Percentiles rank a stretch among this genome's conserved stretches.
These are phyloP conservation scores for Penicillium sp. DNA, from an alignment of 2,329 filamentous ascomycete genomes.

Conservation along the genomic window DNA sequence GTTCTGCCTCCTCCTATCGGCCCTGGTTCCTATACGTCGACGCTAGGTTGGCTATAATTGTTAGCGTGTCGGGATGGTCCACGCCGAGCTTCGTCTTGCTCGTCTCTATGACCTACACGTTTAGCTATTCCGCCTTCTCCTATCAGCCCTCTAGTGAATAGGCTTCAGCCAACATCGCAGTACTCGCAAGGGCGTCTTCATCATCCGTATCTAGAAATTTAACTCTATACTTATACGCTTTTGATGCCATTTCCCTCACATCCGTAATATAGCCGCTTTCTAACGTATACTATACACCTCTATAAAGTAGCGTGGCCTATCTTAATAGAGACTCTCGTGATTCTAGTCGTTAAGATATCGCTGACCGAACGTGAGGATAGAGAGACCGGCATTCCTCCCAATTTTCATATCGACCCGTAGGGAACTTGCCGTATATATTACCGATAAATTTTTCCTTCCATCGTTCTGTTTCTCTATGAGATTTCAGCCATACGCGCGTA, in stretches of 20 bases:
- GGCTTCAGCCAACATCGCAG: no score
- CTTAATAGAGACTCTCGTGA: background rate
- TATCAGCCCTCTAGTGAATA: no score
- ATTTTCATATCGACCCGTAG: conserved; percentile 23
- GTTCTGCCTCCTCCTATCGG: no score
- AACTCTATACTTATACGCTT: no score
- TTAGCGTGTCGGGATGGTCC: no score
- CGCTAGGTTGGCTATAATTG: no score
- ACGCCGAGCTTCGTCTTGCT: no score
- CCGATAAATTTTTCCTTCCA: conserved; percentile 29
- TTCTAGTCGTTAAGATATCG: conserved; percentile 11
- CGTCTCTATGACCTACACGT: no score
- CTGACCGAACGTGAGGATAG: conserved; percentile 26
- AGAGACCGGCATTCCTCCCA: conserved; percentile 25
- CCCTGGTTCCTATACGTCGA: no score
- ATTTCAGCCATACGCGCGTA: conserved; percentile 28
- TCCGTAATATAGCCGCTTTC: background rate
- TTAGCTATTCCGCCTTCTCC: no score
- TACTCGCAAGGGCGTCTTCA: no score
- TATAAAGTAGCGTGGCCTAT: background rate
- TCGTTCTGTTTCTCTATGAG: conserved; percentile 19
- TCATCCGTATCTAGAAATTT: no score
- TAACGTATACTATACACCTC: background rate
- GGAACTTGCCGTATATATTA: conserved; percentile 19
- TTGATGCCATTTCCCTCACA: background rate